A percentile compares a stretch with the other conserved stretches of the same genome.
These are phyloP conservation scores for Trametes meyenii DNA, from an alignment of 768 basidiomycete genomes.

Conservation along the genomic window DNA sequence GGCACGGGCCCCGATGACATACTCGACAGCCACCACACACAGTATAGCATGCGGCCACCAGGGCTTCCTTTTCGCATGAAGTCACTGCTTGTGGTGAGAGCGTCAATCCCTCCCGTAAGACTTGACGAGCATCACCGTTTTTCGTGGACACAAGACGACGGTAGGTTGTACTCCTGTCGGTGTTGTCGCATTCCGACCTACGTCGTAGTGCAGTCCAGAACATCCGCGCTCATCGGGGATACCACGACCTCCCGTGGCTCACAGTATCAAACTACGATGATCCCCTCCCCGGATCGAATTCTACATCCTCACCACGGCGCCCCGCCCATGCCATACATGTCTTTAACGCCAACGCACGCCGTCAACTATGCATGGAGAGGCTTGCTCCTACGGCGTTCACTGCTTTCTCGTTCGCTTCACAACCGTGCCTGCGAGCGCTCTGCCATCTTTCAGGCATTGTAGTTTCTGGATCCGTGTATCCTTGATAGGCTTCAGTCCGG, in stretches of 20 bases:
- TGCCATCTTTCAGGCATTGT: not conserved
- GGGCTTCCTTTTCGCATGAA: conserved; percentile 14
- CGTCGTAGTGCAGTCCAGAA: not conserved
- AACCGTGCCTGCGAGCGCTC: not conserved
- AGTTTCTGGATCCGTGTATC: not conserved
- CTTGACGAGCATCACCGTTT: too few species aligned
- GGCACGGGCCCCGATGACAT: not conserved
- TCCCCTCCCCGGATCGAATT: not conserved
- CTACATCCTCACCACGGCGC: not conserved
- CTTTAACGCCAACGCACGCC: not conserved
- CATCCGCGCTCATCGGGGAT: not conserved
- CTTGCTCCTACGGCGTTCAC: too few species aligned
- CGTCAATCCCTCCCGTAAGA: not conserved
- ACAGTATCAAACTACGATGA: not conserved
- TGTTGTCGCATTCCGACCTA: not conserved
- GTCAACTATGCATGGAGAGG: not conserved
- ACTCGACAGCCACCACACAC: not conserved
- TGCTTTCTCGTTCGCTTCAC: too few species aligned
- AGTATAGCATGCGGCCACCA: not conserved
- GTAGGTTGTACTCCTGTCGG: not conserved
- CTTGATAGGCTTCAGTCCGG: not conserved
- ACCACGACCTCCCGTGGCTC: not conserved
- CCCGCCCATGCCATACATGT: not conserved
- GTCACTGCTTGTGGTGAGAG: not conserved
- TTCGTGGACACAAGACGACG: too few species aligned